Percentiles rank a stretch among this genome's conserved stretches.
Conservation (phyloP, 495 filamentous ascomycete species). For the Penicillium robsamsonii region DNA sequence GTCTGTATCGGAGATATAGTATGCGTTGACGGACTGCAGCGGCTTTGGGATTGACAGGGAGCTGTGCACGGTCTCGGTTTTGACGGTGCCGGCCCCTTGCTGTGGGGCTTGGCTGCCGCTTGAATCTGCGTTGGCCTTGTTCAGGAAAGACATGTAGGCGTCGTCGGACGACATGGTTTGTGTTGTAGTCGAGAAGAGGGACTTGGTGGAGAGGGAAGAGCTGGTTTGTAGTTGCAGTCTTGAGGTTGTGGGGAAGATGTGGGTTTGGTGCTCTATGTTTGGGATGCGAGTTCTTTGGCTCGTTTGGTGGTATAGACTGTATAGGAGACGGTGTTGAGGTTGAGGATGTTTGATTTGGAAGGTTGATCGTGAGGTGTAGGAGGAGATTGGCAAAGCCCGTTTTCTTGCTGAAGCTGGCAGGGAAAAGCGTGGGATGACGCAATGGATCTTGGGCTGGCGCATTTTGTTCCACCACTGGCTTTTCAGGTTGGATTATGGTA, state of each 20-base stretch:
- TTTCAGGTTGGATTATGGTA: background rate
- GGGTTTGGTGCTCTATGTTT: background rate
- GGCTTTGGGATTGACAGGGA: conserved; percentile 51
- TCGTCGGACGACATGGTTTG: conserved; percentile 71
- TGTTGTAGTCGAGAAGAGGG: conserved; percentile 23
- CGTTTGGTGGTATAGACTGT: background rate
- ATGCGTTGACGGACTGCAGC: conserved; percentile 57
- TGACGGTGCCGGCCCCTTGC: conserved; percentile 32
- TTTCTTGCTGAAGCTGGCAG: conserved; percentile 19
- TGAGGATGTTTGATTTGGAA: background rate
- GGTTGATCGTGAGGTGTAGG: background rate
- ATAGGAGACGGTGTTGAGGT: background rate
- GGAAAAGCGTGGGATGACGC: conserved; percentile 41
- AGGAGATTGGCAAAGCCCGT: background rate
- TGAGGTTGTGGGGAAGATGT: conserved; percentile 16
- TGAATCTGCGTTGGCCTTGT: conserved; percentile 77
- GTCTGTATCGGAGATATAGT: conserved; percentile 78
- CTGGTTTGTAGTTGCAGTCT: conserved; percentile 1
- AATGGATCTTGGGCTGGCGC: conserved; percentile 30
- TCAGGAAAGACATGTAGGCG: conserved; percentile 74
- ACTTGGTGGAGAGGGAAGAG: conserved; percentile 7
- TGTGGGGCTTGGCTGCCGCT: conserved; percentile 37
- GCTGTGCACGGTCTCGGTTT: conserved; percentile 52
- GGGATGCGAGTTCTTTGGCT: background rate
- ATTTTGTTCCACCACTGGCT: conserved; percentile 8